A percentile compares a stretch with the other conserved stretches of the same genome.
These are phyloP conservation scores for Ceratobasidium sp. DNA, from an alignment of 1,284 basidiomycete species.

Conservation along the genomic window DNA sequence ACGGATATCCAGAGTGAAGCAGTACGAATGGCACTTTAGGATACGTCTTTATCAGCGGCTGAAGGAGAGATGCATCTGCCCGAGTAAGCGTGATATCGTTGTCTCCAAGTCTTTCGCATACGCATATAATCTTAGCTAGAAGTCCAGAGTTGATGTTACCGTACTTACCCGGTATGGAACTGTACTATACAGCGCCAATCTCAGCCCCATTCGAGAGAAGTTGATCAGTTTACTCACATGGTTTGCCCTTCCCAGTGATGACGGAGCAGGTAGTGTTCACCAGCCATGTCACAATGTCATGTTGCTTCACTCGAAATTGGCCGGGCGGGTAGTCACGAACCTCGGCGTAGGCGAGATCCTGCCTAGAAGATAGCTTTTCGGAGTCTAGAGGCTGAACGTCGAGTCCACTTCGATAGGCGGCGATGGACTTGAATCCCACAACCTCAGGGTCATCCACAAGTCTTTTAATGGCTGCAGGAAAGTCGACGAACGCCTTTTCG, in stretches of 20 bases:
- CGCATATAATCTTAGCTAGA: neutral
- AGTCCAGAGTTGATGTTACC: neutral
- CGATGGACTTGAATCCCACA: conserved; percentile 78
- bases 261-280: conserved; percentile 54
- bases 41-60: conserved; percentile 73
- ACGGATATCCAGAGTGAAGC: conserved; percentile 80
- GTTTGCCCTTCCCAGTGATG: conserved; percentile 59
- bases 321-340: conserved; percentile 4
- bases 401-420: conserved; percentile 80
- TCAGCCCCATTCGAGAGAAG: neutral
- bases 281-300: conserved; percentile 59
- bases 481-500: conserved; percentile 54
- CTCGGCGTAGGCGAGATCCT: neutral
- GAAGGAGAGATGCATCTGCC: conserved; percentile 74
- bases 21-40: conserved; percentile 73
- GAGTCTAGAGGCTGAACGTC: conserved; percentile 58
- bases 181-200: conserved; percentile 65
- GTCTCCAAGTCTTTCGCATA: conserved; percentile 68
- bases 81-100: conserved; percentile 72
- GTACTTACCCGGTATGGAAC: conserved; percentile 75
- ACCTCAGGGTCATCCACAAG: conserved; percentile 64
- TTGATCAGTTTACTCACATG: conserved; percentile 61
- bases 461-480: conserved; percentile 53
- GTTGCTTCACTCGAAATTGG: conserved; percentile 50
- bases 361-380: too few species aligned